phyloP scores from a whole-genome alignment of 2,329 filamentous ascomycete genomes.

The Pseudogymnoascus sp. region DNA sequence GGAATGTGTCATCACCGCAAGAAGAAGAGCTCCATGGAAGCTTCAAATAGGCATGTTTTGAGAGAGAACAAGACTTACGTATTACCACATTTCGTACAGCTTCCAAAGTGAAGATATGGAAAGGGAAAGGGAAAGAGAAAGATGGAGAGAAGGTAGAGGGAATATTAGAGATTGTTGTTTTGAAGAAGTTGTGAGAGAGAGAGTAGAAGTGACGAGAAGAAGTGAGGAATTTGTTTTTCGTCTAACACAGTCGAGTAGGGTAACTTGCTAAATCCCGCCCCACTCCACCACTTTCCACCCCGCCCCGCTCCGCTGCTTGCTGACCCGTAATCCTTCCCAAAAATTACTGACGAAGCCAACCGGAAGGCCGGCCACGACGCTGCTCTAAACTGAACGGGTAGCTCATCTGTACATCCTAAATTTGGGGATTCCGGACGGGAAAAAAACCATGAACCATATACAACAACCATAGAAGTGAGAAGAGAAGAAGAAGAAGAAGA shows the following conservation, averaged over 20 bases:
- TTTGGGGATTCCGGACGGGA: background rate
- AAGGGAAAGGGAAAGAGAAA: background rate
- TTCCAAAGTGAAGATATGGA: background rate
- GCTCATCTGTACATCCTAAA: background rate
- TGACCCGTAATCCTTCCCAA: background rate
- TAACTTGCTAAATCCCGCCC: background rate
- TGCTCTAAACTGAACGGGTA: constrained; percentile 5
- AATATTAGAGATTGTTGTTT: background rate
- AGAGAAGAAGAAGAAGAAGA: background rate
- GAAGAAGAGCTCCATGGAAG: background rate
- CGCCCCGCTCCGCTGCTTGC: background rate
- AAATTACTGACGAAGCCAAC: constrained; percentile 6
- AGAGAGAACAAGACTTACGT: background rate
- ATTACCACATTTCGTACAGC: constrained; percentile 1
- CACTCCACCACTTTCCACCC: background rate
- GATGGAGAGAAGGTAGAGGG: background rate
- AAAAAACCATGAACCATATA: constrained; percentile 4
- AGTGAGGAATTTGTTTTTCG: constrained; percentile 8
- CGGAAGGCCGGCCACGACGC: background rate
- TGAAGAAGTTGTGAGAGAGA: constrained; percentile 8
- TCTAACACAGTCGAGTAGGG: background rate
- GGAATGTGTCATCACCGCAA: constrained; percentile 55
- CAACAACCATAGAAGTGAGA: constrained; percentile 1
- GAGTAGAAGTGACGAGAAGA: constrained; percentile 1
- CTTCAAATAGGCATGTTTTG: background rate